Evolutionary conservation across 2,329 filamentous ascomycete genomes (phyloP), one percentile per base, ranked within the genome.

Genomic region (Dothideomycetes sp.): DNA sequence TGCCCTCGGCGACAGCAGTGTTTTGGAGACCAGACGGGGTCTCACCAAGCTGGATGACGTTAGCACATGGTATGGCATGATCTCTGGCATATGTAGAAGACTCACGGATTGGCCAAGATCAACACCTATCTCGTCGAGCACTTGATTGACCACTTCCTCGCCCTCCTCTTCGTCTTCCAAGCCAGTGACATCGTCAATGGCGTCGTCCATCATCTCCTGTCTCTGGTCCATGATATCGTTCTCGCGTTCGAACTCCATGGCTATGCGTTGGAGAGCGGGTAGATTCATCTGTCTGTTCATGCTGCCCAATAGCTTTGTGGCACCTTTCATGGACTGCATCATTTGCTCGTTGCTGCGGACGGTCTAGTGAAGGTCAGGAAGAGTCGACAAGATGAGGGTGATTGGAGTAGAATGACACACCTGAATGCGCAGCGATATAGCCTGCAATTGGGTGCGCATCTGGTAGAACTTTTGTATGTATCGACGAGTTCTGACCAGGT

Each of bases 281-380:
- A 98, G 77, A 59, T 98, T 96, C 88, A 96, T 96, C 49, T 85
- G 85, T 49, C 84, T 76, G 64, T 98, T 98, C 91, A 98, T 98
- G 67, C 84, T 93, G 41, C 88, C 87, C 6, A 98, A 70, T 3
- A 94, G 80, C 64, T 82, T 80, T 1, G 91, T 96, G 4, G 91
- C 91, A 23, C 91, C 91, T 64, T 95, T 98, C 91, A 98, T 96
- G 7, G 88, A 91, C 64, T 94, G 86, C 88, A 95, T 95, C 91
- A 98, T 98, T 64, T 96, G 89, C 63, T 98, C 91, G 63, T 98
- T 98, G 51, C 88, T 95, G 49, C 91, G 80, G 49, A 96, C 89
- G 35, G 91, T 98, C 85, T 94, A 54, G 13, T 16, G 17, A 27
- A 43, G 45, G 38, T 42, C 18, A 44, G 37, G 19, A 15, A 20